These are phyloP conservation scores for Neonothopanus nambi DNA, from an alignment of 1,284 basidiomycete genomes.

Conservation along the genomic window DNA sequence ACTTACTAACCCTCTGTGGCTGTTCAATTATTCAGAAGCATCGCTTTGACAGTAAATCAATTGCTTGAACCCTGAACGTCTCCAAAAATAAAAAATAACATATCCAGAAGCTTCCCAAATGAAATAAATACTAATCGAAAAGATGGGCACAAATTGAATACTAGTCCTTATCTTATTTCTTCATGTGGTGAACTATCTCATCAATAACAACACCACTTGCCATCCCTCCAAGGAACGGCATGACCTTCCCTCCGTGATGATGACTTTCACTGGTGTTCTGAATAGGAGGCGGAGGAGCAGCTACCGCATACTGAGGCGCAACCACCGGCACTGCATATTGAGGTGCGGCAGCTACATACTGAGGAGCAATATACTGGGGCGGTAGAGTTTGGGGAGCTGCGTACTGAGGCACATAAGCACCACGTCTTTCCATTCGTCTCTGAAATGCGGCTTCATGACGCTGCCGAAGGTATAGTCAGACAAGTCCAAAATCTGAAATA, in stretches of 20 bases:
- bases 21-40: too few relatives aligned
- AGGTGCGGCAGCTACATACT: neutral
- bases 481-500: too few relatives aligned
- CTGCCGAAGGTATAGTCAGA: too few relatives aligned
- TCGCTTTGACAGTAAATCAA: too few relatives aligned
- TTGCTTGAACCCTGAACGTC: too few relatives aligned
- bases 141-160: too few relatives aligned
- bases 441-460: neutral
- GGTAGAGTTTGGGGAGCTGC: neutral
- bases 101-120: too few relatives aligned
- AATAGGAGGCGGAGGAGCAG: neutral
- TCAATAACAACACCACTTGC: slow-evolving; percentile 1
- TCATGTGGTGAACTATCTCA: slow-evolving; percentile 2
- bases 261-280: too few relatives aligned
- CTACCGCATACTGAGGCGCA: neutral
- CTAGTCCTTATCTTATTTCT: too few relatives aligned
- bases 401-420: neutral
- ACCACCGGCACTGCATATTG: neutral
- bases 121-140: too few relatives aligned
- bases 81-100: too few relatives aligned
- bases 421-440: slow-evolving; percentile 3
- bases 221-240: slow-evolving; percentile 4
- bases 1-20: too few relatives aligned
- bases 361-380: neutral
- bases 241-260: slow-evolving; percentile 1